Percentiles rank a stretch among this genome's conserved stretches.
Conservation (phyloP, 805 yeast genomes). For the Candida dendrica region DNA sequence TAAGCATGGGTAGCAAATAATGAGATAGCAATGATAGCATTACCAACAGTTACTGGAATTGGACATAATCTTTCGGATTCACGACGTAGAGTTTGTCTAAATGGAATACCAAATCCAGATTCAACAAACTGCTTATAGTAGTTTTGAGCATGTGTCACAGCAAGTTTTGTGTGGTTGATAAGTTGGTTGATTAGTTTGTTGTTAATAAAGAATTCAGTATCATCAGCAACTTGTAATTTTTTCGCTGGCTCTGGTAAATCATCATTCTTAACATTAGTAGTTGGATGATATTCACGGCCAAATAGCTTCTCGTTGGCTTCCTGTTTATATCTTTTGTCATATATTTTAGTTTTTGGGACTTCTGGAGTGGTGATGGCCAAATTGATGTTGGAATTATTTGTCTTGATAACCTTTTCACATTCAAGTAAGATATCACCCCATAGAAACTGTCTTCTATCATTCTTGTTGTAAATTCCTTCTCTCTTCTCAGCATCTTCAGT, state of each 20-base stretch:
- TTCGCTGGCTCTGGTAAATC: constrained; percentile 2
- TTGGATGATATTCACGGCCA: constrained; percentile 24
- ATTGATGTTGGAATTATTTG: constrained; percentile 36
- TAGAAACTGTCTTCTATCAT: constrained; percentile 34
- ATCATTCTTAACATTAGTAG: constrained; percentile 9
- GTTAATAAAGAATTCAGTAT: constrained; percentile 4
- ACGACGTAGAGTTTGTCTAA: constrained; percentile 20
- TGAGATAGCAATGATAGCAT: constrained; percentile 55
- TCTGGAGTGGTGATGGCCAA: constrained; percentile 4
- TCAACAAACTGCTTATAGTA: constrained; percentile 14
- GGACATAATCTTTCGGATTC: constrained; percentile 57
- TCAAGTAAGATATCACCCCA: constrained; percentile 61
- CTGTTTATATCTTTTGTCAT: background rate
- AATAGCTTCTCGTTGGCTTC: constrained; percentile 20
- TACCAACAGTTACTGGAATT: constrained; percentile 60
- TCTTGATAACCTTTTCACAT: constrained; percentile 47
- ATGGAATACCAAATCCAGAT: constrained; percentile 22
- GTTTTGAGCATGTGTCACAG: constrained; percentile 2
- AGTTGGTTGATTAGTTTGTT: constrained; percentile 10
- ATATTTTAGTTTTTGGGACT: constrained; percentile 9
- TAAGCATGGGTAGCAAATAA: constrained; percentile 52
- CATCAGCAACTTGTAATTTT: background rate
- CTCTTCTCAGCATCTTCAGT: constrained; percentile 41
- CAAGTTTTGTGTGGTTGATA: constrained; percentile 4
- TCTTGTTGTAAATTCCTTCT: constrained; percentile 44